A percentile compares a stretch with the other conserved stretches of the same genome.
Evolutionary conservation across 495 filamentous ascomycete species (phyloP).

Genomic region (Glarea lozoyensis): DNA sequence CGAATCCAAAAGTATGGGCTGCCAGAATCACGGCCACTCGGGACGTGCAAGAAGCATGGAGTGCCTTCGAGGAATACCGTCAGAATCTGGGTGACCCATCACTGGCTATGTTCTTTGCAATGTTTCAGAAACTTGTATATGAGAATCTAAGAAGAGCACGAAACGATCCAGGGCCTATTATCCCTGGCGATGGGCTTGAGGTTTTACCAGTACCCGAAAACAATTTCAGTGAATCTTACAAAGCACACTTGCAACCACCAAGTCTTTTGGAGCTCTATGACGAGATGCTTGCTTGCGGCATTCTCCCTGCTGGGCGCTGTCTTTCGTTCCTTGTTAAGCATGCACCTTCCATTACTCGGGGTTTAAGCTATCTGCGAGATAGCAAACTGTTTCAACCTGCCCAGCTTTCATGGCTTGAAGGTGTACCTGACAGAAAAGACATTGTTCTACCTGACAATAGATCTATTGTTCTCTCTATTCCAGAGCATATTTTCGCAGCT

Average conservation of each 20-base stretch:
- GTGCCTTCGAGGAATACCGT: constrained; percentile 13
- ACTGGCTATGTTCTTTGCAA: constrained; percentile 16
- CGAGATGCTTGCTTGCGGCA: constrained; percentile 14
- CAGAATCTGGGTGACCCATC: constrained; percentile 4
- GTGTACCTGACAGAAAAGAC: too few relatives aligned
- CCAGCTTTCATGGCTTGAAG: too few relatives aligned
- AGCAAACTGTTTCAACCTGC: constrained; percentile 3
- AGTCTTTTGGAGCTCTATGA: constrained; percentile 15
- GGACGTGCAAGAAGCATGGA: constrained; percentile 21
- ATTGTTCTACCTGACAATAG: too few relatives aligned
- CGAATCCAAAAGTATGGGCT: constrained; percentile 11
- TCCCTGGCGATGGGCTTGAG: constrained; percentile 20
- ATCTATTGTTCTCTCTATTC: constrained; percentile 5
- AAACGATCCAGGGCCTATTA: background rate
- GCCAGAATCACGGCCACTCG: constrained; percentile 20
- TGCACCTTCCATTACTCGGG: constrained; percentile 9
- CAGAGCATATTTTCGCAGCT: constrained; percentile 4
- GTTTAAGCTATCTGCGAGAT: constrained; percentile 16
- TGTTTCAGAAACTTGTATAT: constrained; percentile 18
- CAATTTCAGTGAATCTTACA: constrained; percentile 16
- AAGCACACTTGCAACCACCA: constrained; percentile 12
- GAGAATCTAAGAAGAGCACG: constrained; percentile 8
- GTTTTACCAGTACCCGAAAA: constrained; percentile 9
- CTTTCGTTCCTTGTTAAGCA: constrained; percentile 16
- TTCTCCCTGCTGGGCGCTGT: constrained; percentile 12